These are phyloP conservation scores for Laguncularia racemosa DNA, from an alignment of 345 rosid genomes.

Conservation along the genomic window DNA sequence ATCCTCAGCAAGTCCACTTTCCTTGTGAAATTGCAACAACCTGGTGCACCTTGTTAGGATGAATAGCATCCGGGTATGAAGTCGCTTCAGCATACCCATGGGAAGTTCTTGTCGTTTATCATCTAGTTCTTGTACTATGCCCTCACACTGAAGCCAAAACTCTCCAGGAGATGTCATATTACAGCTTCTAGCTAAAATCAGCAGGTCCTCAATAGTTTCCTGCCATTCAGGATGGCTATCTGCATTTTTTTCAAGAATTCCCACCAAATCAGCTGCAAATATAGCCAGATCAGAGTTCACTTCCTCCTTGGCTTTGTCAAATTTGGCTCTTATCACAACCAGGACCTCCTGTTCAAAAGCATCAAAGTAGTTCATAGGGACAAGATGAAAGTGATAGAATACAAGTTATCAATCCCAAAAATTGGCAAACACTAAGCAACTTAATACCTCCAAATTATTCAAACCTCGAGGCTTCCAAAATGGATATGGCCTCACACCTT, in stretches of 20 bases:
- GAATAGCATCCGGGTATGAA: constrained; percentile 95
- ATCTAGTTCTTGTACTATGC: constrained; percentile 97
- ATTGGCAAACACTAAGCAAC: not conserved
- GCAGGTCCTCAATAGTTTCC: constrained; percentile 93
- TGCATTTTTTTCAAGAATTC: constrained; percentile 91
- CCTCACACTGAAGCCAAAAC: constrained; percentile 99
- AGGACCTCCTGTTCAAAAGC: constrained; percentile 55
- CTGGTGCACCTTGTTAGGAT: constrained; percentile 97
- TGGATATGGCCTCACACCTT: constrained; percentile 97
- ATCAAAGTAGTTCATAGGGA: constrained; percentile 18
- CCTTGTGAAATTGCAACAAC: constrained; percentile 96
- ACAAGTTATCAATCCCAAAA: not conserved
- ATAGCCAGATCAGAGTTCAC: constrained; percentile 96
- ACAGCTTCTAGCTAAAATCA: constrained; percentile 94
- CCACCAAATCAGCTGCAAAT: constrained; percentile 97
- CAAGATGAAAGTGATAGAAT: constrained; percentile 5
- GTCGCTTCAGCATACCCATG: constrained; percentile 85
- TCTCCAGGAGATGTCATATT: constrained; percentile 91
- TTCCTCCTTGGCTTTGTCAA: constrained; percentile 99
- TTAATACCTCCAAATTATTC: constrained; percentile 78
- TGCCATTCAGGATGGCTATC: constrained; percentile 99
- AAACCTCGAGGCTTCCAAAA: constrained; percentile 88
- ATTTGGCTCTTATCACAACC: constrained; percentile 77
- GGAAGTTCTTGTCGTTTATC: constrained; percentile 98
- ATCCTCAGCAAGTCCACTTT: constrained; percentile 82